Base-by-base conservation (phyloP, 495 filamentous ascomycete genomes). In the Corynascus novoguineensis region DNA sequence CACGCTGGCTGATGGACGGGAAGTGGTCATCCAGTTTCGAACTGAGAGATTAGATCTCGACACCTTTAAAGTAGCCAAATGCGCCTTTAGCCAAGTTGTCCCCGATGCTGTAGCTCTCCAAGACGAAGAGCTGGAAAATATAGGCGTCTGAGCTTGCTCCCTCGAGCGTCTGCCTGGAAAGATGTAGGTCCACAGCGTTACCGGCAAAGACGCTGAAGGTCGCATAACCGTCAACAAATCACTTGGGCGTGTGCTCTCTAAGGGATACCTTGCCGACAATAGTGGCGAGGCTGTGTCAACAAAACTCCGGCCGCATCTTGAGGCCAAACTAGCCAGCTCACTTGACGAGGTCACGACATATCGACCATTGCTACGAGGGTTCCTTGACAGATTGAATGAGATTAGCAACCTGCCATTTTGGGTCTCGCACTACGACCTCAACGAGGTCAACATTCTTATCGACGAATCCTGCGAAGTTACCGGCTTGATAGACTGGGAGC, bases 41-140 rank as follows among this genome's bases (percentile, higher is more conserved):
- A 58, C 48, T 17, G 55, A 58, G 55, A 14, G 44, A 12, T 38
- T 58, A 11, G 55, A 52, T 51, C 47, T 58, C 37, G 14, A 58
- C 34, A 37, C 48, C 4, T 58, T 58, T 28, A 58, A 19, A 17
- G 28, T 51, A 15, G 55, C 55, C 17, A 51, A 29, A 17, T 25
- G 8, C 19, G 40, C 55, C 27, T 48, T 58, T 17, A 48, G 55
- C 38, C 4, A 50, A 9, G 35, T 58, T 22, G 48, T 58, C 27
- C 55, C 55, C 28, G 22, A 51, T 6, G 40, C 31, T 28, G 21
- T 31, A 5, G 55, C 47, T 12, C 47, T 58, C 21, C 0, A 6
- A 0, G 46, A 58, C 37, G 47, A 58, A 21, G 54, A 57, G 31
- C 28, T 54, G 28, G 40, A 45, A 40, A 17, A 11, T 3, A 40